phyloP scores from a whole-genome alignment of 805 yeast genomes.

The Clavispora fructus region DNA sequence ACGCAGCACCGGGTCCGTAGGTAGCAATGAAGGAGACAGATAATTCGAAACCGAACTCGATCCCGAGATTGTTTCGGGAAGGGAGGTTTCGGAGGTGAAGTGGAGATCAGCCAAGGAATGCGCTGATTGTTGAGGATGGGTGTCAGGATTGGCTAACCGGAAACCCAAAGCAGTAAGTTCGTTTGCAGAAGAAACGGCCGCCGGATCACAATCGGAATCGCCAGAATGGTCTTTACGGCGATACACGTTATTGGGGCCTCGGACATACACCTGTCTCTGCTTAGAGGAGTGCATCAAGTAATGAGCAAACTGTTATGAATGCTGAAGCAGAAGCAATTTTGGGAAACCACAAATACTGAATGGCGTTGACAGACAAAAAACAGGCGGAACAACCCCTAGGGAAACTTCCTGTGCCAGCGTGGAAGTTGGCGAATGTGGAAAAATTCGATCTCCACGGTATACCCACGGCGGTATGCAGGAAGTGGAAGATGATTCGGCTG shows the following conservation, averaged over 20 bases:
- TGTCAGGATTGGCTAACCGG: neutral
- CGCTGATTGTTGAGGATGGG: neutral
- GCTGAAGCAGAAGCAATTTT: too few relatives aligned
- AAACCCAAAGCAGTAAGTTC: constrained; percentile 31
- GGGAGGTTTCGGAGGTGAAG: neutral
- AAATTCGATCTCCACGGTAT: neutral
- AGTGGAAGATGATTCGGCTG: neutral
- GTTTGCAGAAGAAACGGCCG: constrained; percentile 8
- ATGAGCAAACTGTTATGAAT: too few relatives aligned
- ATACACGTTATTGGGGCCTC: constrained; percentile 8
- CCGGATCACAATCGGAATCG: neutral
- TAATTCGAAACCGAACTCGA: neutral
- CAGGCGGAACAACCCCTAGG: too few relatives aligned
- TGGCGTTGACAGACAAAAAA: too few relatives aligned
- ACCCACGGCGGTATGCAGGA: neutral
- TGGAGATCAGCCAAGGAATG: neutral
- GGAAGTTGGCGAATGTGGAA: neutral
- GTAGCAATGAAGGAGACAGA: neutral
- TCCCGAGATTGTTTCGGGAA: neutral
- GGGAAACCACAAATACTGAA: too few relatives aligned
- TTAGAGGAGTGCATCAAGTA: neutral
- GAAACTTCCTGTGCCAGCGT: neutral
- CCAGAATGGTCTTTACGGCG: constrained; percentile 2
- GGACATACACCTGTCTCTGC: constrained; percentile 6
- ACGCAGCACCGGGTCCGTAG: neutral